Conservation (phyloP, 1,139 yeast genomes). For the Yamadazyma dendronema region DNA sequence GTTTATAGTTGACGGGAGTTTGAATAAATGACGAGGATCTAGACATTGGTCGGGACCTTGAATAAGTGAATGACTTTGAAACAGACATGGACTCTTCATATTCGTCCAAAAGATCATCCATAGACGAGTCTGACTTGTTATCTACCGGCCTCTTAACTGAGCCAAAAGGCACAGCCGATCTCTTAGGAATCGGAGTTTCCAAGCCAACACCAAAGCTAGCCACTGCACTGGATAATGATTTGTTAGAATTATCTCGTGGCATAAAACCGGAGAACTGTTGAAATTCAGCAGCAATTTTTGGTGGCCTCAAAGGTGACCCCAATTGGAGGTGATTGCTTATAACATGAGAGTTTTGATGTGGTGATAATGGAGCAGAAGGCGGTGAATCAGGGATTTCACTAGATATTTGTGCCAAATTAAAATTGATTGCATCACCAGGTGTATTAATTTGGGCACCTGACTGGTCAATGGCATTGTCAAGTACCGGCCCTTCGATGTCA, state of each 20-base stretch:
- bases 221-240: conserved; percentile 28
- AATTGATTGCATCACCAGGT: conserved; percentile 6
- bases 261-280: conserved; percentile 6
- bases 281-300: conserved; percentile 12
- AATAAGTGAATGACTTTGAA: conserved; percentile 25
- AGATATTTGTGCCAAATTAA: conserved; percentile 17
- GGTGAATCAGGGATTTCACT: conserved; percentile 44
- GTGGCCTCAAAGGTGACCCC: conserved; percentile 5
- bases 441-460: background rate
- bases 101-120: conserved; percentile 54
- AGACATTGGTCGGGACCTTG: conserved; percentile 27
- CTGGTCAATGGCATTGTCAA: background rate
- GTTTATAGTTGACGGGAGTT: conserved; percentile 10
- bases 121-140: conserved; percentile 36
- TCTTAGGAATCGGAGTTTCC: conserved; percentile 19
- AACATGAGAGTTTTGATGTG: conserved; percentile 20
- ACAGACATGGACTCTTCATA: conserved; percentile 44
- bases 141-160: conserved; percentile 3
- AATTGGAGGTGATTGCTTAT: conserved; percentile 8
- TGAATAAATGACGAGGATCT: conserved; percentile 22
- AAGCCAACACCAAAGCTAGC: conserved; percentile 28
- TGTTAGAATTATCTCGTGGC: conserved; percentile 20
- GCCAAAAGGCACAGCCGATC: conserved; percentile 1
- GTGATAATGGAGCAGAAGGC: conserved; percentile 46
- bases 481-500: background rate